These are phyloP conservation scores for Monilinia vaccinii-corymbosi DNA, from an alignment of 2,329 filamentous ascomycete genomes.

Conservation along the genomic window DNA sequence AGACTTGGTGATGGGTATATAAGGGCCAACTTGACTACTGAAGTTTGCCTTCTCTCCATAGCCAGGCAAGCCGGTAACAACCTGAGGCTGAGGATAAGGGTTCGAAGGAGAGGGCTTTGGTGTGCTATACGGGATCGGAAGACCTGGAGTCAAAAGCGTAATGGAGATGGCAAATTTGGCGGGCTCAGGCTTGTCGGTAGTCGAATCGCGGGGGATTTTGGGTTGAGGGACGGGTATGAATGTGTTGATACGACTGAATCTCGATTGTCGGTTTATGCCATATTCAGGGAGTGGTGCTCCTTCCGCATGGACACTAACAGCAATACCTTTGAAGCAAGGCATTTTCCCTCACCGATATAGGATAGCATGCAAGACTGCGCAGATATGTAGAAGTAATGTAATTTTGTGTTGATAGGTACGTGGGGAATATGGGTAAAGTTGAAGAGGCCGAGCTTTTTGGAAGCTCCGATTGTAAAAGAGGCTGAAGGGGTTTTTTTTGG, in stretches of 20 bases:
- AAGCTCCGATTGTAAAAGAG: constrained; percentile 8
- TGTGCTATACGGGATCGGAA: constrained; percentile 86
- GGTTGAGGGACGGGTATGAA: constrained; percentile 95
- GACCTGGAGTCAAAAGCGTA: constrained; percentile 79
- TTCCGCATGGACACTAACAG: constrained; percentile 87
- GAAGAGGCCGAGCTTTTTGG: constrained; percentile 7
- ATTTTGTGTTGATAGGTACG: constrained; percentile 1
- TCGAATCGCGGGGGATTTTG: constrained; percentile 55
- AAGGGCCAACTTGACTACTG: constrained; percentile 60
- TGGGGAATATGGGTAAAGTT: constrained; percentile 3
- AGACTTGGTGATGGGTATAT: constrained; percentile 84
- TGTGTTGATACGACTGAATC: constrained; percentile 84
- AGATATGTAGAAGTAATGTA: constrained; percentile 9
- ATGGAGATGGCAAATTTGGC: constrained; percentile 98
- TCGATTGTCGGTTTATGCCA: constrained; percentile 89
- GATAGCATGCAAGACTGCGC: constrained; percentile 22
- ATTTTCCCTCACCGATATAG: constrained; percentile 33
- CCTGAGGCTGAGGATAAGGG: constrained; percentile 72
- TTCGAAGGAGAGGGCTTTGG: constrained; percentile 70
- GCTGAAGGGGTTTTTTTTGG: constrained; percentile 3
- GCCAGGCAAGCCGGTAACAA: constrained; percentile 63
- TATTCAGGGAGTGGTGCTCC: constrained; percentile 79
- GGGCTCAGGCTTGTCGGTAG: constrained; percentile 71
- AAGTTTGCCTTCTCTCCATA: constrained; percentile 43
- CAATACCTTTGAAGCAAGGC: constrained; percentile 99